Evolutionary conservation across 495 filamentous ascomycete genomes (phyloP), one percentile per base, ranked within the genome.

Genomic region (Neurospora sp.): DNA sequence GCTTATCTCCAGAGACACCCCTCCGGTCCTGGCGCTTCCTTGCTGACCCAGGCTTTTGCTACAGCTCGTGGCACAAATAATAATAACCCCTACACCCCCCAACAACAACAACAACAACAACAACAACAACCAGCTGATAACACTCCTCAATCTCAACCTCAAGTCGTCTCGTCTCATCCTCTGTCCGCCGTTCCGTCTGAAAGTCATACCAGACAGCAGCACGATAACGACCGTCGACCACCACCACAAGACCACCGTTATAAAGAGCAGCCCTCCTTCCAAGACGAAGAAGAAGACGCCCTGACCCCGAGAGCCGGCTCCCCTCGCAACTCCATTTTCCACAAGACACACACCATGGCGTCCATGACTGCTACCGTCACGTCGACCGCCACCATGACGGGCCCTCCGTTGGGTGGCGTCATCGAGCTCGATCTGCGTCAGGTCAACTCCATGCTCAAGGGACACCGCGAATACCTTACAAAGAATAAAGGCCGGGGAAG

Each of bases 1-100:
- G 78, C 76, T 19, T 66, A 66, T 73, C 76, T 76, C 73, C 80
- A 82, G 72, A 80, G 84, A 73, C 77, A 78, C 71, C 54, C 28
- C 28, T 66, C 54, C 54, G 54, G 54, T 66, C 81, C 79, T 76
- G 85, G 84, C 70, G 82, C 84, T 72, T 86, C 85, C 70, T 75
- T 86, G 75, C 83, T 86, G 75, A 83, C 84, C 71, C 83, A 86
- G 79, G 85, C 84, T 79, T 81, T 86, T 74, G 85, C 85, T 77
- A 84, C 83, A 80, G 85, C 85, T 75, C 85, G 85, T 78, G 85
- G 85, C 76, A 86, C 76, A 37, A 70, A 76, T 76, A 76, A 76
- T 28, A 45, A 39, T n/a, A 70, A 72, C 28, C 11, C 72, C 62
- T 59, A 71, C 59, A 69, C 24, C 69, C 74, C 78, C 42, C 38